A percentile compares a stretch with the other conserved stretches of the same genome.
These are phyloP conservation scores for Dryadomyces quercus-mongolicae DNA, from an alignment of 2,329 filamentous ascomycete species.

Conservation along the genomic window DNA sequence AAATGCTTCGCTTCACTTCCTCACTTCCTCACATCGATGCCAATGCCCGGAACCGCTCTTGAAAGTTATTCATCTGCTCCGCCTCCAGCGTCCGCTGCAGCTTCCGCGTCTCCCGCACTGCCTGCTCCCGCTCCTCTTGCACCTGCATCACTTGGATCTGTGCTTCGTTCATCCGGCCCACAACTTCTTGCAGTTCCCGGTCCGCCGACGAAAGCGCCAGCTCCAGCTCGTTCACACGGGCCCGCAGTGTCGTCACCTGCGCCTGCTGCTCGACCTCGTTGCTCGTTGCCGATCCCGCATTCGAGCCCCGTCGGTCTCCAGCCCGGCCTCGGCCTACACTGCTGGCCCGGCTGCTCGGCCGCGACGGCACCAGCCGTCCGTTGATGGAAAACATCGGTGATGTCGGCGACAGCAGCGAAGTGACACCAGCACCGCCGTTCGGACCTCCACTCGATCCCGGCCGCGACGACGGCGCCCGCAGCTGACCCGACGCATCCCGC, in stretches of 20 bases:
- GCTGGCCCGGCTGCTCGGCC: slow-evolving; percentile 23
- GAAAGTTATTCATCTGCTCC: slow-evolving; percentile 46
- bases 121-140: slow-evolving; percentile 63
- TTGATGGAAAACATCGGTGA: slow-evolving; percentile 46
- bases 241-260: slow-evolving; percentile 63
- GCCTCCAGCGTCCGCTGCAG: slow-evolving; percentile 56
- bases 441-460: neutral
- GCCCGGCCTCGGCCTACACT: slow-evolving; percentile 18
- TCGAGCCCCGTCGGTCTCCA: neutral
- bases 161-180: slow-evolving; percentile 67
- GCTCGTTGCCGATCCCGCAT: neutral
- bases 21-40: neutral
- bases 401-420: slow-evolving; percentile 51
- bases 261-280: slow-evolving; percentile 56
- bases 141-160: slow-evolving; percentile 75
- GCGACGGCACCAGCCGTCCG: slow-evolving; percentile 15
- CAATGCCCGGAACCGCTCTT: slow-evolving; percentile 25
- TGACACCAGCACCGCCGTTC: too few relatives aligned
- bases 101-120: slow-evolving; percentile 56
- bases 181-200: slow-evolving; percentile 71
- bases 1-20: too few relatives aligned
- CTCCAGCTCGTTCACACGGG: slow-evolving; percentile 75
- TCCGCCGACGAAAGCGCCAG: slow-evolving; percentile 65
- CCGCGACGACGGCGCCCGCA: slow-evolving; percentile 7
- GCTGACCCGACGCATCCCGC: slow-evolving; percentile 30